Percentiles rank a stretch among this genome's conserved stretches.
phyloP scores from a whole-genome alignment of 2,329 filamentous ascomycete genomes.

The Amphichorda felina region DNA sequence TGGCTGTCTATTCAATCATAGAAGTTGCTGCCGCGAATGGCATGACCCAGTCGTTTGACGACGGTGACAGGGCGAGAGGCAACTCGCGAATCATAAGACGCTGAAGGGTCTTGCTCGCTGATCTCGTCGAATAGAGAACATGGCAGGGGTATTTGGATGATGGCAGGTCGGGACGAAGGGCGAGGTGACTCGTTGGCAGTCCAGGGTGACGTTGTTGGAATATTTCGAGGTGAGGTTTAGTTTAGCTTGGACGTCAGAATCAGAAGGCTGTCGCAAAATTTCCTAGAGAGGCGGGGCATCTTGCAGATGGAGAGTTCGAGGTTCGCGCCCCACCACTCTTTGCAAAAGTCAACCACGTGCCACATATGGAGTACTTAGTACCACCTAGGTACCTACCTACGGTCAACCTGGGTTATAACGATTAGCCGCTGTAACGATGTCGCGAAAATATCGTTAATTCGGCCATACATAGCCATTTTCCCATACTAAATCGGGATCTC shows the following conservation, averaged over 20 bases:
- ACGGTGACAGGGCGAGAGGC: background rate
- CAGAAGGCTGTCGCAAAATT: background rate
- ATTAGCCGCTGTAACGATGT: no score
- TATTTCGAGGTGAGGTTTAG: background rate
- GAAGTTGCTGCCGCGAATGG: background rate
- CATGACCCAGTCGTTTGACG: background rate
- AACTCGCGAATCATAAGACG: background rate
- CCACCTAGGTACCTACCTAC: no score
- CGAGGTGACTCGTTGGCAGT: background rate
- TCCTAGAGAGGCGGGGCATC: background rate
- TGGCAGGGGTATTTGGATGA: background rate
- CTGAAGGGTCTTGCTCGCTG: background rate
- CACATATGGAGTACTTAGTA: no score
- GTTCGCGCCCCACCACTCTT: background rate
- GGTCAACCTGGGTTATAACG: no score
- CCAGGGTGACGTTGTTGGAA: background rate
- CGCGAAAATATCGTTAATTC: no score
- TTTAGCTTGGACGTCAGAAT: background rate
- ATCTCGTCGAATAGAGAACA: background rate
- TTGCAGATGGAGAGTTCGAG: background rate
- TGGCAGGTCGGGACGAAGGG: background rate
- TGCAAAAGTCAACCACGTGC: no score
- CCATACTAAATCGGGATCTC: no score
- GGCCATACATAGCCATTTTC: no score
- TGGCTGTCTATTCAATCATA: background rate